Percentiles rank a stretch among this genome's conserved stretches.
Conservation (phyloP, 2,329 filamentous ascomycete species). For the Colletotrichum endophyticum region DNA sequence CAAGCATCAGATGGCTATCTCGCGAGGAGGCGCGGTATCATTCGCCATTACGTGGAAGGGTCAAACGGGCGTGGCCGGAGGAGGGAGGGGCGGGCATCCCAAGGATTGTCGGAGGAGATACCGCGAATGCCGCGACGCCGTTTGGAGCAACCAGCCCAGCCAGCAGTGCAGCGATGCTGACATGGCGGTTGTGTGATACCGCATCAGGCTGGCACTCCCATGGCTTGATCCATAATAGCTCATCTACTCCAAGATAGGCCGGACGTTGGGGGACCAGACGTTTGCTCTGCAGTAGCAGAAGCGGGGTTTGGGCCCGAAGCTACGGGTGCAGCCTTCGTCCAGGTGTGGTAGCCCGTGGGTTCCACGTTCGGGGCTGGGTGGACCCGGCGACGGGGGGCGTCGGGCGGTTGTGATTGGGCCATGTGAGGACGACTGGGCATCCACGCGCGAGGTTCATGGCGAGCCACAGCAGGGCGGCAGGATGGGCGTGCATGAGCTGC, state of each 20-base stretch:
- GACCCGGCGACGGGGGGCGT: background rate
- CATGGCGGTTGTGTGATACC: slow-evolving; percentile 11
- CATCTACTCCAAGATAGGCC: background rate
- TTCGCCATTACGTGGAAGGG: slow-evolving; percentile 4
- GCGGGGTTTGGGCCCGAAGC: slow-evolving; percentile 5
- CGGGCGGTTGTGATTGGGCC: slow-evolving; percentile 10
- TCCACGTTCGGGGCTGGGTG: slow-evolving; percentile 6
- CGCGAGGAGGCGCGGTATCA: slow-evolving; percentile 1
- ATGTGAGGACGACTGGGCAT: background rate
- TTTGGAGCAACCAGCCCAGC: background rate
- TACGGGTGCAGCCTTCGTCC: slow-evolving; percentile 1
- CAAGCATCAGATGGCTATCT: slow-evolving; percentile 5
- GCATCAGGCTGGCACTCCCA: slow-evolving; percentile 7
- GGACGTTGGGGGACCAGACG: background rate
- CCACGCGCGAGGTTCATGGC: background rate
- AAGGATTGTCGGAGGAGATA: background rate
- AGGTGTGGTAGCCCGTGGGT: background rate
- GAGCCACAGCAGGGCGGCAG: slow-evolving; percentile 8
- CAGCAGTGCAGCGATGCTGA: background rate
- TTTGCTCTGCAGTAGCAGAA: background rate
- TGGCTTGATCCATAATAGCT: slow-evolving; percentile 1
- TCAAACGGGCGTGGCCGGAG: background rate
- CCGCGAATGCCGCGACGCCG: slow-evolving; percentile 7
- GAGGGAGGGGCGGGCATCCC: background rate
- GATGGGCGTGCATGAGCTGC: slow-evolving; percentile 11